Conservation (phyloP, 805 yeast genomes). For the Hagleromyces aurorensis region DNA sequence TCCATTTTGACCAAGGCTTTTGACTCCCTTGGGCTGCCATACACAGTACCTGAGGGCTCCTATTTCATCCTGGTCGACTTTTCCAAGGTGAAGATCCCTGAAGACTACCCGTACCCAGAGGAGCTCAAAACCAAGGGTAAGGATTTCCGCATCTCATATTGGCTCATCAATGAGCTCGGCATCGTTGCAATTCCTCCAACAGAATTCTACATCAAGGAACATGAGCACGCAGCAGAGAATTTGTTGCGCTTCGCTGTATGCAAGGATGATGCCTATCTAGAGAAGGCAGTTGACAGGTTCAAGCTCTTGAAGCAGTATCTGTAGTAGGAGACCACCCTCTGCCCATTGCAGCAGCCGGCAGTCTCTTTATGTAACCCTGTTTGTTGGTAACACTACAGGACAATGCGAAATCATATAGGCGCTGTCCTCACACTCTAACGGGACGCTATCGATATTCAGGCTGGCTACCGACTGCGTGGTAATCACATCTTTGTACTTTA, state of each 20-base stretch:
- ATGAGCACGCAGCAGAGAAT: constrained; percentile 72
- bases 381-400: too few relatives aligned
- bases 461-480: too few relatives aligned
- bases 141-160: constrained; percentile 84
- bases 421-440: too few relatives aligned
- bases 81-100: constrained; percentile 71
- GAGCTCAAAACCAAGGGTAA: constrained; percentile 62
- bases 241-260: constrained; percentile 92
- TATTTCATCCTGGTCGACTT: constrained; percentile 88
- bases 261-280: constrained; percentile 75
- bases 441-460: too few relatives aligned
- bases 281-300: constrained; percentile 74
- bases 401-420: too few relatives aligned
- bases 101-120: constrained; percentile 60
- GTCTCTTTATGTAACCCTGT: too few relatives aligned
- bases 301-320: constrained; percentile 61
- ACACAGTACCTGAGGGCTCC: constrained; percentile 88
- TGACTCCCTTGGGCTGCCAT: constrained; percentile 83
- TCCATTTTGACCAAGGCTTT: constrained; percentile 65
- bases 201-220: constrained; percentile 73
- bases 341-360: too few relatives aligned
- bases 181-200: constrained; percentile 97
- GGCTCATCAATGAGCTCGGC: constrained; percentile 89
- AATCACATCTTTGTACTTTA: too few relatives aligned
- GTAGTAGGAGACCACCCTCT: too few relatives aligned